These are phyloP conservation scores for Apocynum venetum DNA, from an alignment of 257 asterid species.

Conservation along the genomic window DNA sequence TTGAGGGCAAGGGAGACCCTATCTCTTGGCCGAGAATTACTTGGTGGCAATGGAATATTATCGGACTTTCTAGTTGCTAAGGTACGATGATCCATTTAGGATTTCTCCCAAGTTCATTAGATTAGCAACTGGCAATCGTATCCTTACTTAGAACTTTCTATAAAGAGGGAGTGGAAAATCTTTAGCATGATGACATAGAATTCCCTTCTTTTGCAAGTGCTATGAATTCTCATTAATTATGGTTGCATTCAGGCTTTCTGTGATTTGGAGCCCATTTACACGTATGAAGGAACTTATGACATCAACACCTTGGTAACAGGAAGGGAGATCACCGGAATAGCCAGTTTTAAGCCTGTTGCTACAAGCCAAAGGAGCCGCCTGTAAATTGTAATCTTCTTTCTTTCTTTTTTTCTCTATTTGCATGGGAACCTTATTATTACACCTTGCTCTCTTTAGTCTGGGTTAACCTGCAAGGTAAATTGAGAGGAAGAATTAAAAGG, in stretches of 20 bases:
- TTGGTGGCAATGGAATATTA: conserved; percentile 88
- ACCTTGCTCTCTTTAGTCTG: neutral
- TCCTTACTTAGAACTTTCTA: neutral
- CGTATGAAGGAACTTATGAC: conserved; percentile 95
- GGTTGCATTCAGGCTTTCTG: conserved; percentile 63
- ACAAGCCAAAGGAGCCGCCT: conserved; percentile 64
- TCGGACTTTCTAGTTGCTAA: conserved; percentile 82
- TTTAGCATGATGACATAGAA: neutral
- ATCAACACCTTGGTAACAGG: conserved; percentile 93
- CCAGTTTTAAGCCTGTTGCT: conserved; percentile 74
- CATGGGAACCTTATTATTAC: neutral
- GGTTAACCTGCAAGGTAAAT: neutral
- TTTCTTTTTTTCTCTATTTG: neutral
- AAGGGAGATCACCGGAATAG: conserved; percentile 81
- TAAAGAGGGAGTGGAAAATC: neutral
- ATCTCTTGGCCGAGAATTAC: conserved; percentile 84
- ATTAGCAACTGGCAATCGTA: too few species aligned
- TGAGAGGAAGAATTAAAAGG: neutral
- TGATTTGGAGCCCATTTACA: conserved; percentile 94
- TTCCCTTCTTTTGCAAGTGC: neutral
- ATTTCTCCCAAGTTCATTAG: neutral
- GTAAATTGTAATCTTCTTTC: conserved; percentile 16
- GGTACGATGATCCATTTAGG: conserved; percentile 33
- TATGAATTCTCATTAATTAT: neutral
- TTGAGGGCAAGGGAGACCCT: conserved; percentile 78